A percentile compares a stretch with the other conserved stretches of the same genome.
phyloP scores from a whole-genome alignment of 176 grass and related monocot species.

The Otatea glauca region DNA sequence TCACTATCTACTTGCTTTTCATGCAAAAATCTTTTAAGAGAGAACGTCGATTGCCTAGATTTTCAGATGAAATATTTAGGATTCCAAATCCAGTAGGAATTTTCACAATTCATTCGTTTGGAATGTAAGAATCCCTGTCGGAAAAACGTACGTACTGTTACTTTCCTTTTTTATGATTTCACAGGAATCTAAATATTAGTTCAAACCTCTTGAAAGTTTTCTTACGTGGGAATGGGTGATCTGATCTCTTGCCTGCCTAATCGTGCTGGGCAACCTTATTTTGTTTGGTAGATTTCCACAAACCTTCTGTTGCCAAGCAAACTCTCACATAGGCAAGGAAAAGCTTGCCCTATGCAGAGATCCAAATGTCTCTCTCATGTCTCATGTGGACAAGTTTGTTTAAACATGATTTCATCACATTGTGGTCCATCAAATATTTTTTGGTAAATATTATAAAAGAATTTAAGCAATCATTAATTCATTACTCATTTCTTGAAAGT shows the following conservation, averaged over 20 bases:
- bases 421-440: constrained; percentile 10
- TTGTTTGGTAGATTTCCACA: background rate
- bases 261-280: background rate
- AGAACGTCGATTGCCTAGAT: background rate
- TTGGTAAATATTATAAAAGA: background rate
- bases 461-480: background rate
- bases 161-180: constrained; percentile 3
- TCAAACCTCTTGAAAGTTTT: background rate
- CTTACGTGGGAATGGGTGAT: background rate
- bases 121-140: background rate
- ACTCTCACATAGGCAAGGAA: constrained; percentile 8
- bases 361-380: background rate
- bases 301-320: constrained; percentile 7
- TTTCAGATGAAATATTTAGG: constrained; percentile 10
- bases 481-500: background rate
- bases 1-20: background rate
- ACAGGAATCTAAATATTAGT: background rate
- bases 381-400: background rate
- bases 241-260: background rate
- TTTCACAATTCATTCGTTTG: background rate
- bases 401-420: background rate
- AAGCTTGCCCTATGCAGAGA: background rate
- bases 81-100: constrained; percentile 7
- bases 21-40: constrained; percentile 5
- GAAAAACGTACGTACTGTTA: background rate